Evolutionary conservation across 2,329 filamentous ascomycete genomes (phyloP), one percentile per base, ranked within the genome.

Genomic region (Penicillium sp.): DNA sequence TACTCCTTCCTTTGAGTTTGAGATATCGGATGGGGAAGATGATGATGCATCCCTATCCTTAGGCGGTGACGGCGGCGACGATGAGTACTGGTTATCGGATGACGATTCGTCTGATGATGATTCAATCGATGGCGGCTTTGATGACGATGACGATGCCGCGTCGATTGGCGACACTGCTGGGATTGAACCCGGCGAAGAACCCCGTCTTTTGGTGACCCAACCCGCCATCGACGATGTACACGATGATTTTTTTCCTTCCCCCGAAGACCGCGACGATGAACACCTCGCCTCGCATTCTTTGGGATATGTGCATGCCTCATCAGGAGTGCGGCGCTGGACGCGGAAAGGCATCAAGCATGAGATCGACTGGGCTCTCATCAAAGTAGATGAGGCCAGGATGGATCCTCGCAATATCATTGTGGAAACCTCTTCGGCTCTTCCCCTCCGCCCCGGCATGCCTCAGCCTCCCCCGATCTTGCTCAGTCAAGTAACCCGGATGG

Each of bases 311-410:
- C 91, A 95, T 64, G 93, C 93, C 0, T 95, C 91, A 0, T 96
- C 91, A 18, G 93, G 93, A 6, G 88, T 97, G 52, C 85, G 91
- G 4, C 85, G 93, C 24, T 87, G 89, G 67, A 81, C 78, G 45
- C 82, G 87, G 52, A 80, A 88, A 54, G 86, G 87, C 4, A 76
- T 95, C 20, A 79, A 90, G 5, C 93, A 97, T 68, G 93, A 97
- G 70, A 91, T 97, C 37, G 93, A 97, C 70, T 97, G 93, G 93
- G 91, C 92, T 0, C 77, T 97, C 2, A 91, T 97, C 62, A 85
- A 89, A 60, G 90, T 97, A 57, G 78, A 87, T 9, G 79, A 86
- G 3, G 81, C 86, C 9, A 84, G 93, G 1, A 76, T 86, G 12
- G 89, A 93, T 3, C 78, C 82, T 0, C 81, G 84, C 52, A 97